A percentile compares a stretch with the other conserved stretches of the same genome.
Evolutionary conservation across 208 protist genomes (phyloP).

Genomic region (Trichomonas vaginalis): DNA sequence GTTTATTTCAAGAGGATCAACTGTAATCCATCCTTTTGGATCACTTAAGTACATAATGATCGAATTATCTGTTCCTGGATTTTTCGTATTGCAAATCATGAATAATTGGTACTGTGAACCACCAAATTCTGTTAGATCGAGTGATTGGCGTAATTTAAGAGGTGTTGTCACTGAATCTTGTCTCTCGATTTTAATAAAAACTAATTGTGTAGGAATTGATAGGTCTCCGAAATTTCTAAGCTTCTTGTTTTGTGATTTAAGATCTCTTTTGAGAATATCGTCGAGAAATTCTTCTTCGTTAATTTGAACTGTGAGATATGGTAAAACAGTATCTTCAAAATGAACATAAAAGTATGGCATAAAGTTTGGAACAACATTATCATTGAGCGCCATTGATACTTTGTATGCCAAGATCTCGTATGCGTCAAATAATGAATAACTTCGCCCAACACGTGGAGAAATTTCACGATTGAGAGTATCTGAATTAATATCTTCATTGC

Average conservation of each 20-base stretch:
- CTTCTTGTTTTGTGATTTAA: neutral
- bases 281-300: neutral
- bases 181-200: neutral
- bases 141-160: neutral
- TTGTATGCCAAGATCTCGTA: neutral
- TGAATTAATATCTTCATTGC: neutral
- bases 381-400: neutral
- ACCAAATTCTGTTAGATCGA: neutral
- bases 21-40: neutral
- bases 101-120: neutral
- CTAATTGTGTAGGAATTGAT: neutral
- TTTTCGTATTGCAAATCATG: neutral
- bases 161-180: neutral
- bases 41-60: neutral
- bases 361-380: neutral
- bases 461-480: neutral
- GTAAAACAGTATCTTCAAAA: neutral
- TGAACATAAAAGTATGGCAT: neutral
- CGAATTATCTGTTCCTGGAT: neutral
- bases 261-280: neutral
- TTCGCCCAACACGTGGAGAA: neutral
- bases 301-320: neutral
- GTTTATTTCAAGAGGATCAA: neutral
- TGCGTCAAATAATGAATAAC: neutral
- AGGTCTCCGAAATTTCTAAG: neutral